A percentile compares a stretch with the other conserved stretches of the same genome.
Conservation (phyloP, 371 early-diverging fungal genomes). For the Circinella umbellata region DNA sequence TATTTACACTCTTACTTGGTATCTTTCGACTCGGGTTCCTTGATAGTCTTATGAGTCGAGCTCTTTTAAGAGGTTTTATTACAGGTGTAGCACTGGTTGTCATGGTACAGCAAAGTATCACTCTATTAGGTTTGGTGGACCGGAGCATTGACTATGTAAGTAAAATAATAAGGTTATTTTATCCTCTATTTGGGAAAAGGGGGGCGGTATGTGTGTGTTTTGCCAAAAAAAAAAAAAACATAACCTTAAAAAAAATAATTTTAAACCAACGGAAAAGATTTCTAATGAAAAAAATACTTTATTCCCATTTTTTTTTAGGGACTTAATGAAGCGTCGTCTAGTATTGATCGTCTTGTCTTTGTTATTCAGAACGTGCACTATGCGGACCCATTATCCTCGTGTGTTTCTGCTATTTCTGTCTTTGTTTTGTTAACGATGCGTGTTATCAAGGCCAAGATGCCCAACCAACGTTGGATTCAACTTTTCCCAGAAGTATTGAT, state of each 20-base stretch:
- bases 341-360: slow-evolving; percentile 73
- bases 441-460: slow-evolving; percentile 60
- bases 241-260: not conserved
- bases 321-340: slow-evolving; percentile 71
- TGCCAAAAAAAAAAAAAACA: not conserved
- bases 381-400: slow-evolving; percentile 70
- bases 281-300: not conserved
- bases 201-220: too few relatives aligned
- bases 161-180: not conserved
- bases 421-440: slow-evolving; percentile 66
- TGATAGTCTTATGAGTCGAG: slow-evolving; percentile 92
- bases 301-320: slow-evolving; percentile 28
- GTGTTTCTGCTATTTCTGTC: slow-evolving; percentile 72
- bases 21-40: slow-evolving; percentile 93
- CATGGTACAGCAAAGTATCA: slow-evolving; percentile 82
- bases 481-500: slow-evolving; percentile 89
- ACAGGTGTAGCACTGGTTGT: slow-evolving; percentile 93
- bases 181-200: not conserved
- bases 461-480: slow-evolving; percentile 60
- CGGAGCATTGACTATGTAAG: slow-evolving; percentile 22
- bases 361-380: slow-evolving; percentile 56
- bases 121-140: slow-evolving; percentile 76
- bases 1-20: slow-evolving; percentile 85
- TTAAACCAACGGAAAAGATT: not conserved
- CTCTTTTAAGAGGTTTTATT: slow-evolving; percentile 91